Evolutionary conservation across 257 asterid species (phyloP).

Genomic region (Plantago elongata): DNA sequence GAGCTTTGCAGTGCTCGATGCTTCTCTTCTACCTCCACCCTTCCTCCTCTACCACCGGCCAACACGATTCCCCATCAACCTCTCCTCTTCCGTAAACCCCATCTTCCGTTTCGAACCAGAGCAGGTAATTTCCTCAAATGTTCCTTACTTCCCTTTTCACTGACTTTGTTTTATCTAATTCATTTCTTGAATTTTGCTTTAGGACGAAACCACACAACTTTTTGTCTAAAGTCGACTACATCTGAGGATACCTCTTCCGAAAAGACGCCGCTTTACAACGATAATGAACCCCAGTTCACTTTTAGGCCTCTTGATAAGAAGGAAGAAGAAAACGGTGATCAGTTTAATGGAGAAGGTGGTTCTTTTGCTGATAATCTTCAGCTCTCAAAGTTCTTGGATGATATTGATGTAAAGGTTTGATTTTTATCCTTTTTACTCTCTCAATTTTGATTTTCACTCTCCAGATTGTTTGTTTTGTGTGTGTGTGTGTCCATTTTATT

Average conservation of each 20-base stretch:
- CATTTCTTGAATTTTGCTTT: background rate
- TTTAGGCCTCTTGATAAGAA: constrained; percentile 1
- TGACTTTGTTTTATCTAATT: background rate
- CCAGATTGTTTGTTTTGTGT: background rate
- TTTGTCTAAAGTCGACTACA: constrained; percentile 23
- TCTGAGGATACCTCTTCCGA: constrained; percentile 29
- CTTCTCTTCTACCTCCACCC: constrained; percentile 15
- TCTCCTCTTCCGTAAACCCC: constrained; percentile 11
- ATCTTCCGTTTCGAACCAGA: constrained; percentile 17
- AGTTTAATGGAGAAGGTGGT: constrained; percentile 25
- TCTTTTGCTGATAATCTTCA: constrained; percentile 23
- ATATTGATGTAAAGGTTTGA: constrained; percentile 36
- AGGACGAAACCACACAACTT: constrained; percentile 16
- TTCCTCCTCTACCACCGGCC: constrained; percentile 17
- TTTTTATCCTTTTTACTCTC: background rate
- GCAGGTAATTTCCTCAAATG: background rate
- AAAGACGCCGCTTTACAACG: constrained; percentile 9
- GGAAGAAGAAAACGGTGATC: constrained; percentile 17
- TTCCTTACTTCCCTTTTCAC: background rate
- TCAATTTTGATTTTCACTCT: background rate
- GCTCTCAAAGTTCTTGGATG: constrained; percentile 34
- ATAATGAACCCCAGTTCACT: constrained; percentile 16
- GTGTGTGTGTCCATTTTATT: background rate
- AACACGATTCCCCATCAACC: constrained; percentile 11
- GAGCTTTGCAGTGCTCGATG: constrained; percentile 45